A percentile compares a stretch with the other conserved stretches of the same genome.
phyloP scores from a whole-genome alignment of 2,329 filamentous ascomycete species.

The Colletotrichum falcatum region DNA sequence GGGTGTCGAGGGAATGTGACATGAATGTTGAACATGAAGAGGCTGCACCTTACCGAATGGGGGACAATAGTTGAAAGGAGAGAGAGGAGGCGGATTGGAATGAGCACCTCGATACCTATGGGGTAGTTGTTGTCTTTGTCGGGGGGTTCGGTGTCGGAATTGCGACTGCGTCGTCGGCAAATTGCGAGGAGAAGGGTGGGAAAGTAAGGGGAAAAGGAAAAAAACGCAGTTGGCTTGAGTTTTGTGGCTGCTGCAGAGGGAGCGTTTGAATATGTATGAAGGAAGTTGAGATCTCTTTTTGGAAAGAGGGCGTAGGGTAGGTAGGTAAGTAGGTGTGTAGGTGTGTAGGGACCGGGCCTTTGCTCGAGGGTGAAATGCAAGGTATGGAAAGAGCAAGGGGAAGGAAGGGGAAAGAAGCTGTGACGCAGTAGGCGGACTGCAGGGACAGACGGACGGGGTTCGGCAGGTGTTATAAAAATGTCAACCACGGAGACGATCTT shows the following conservation, averaged over 20 bases:
- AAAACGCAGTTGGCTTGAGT: constrained; percentile 19
- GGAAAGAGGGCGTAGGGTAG: constrained; percentile 10
- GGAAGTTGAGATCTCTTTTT: constrained; percentile 1
- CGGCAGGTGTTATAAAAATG: constrained; percentile 42
- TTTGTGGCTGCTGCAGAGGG: constrained; percentile 33
- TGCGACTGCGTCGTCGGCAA: constrained; percentile 15
- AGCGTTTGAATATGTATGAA: constrained; percentile 30
- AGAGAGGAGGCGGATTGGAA: neutral
- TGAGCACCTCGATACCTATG: constrained; percentile 16
- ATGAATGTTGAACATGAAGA: neutral
- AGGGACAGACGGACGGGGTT: constrained; percentile 38
- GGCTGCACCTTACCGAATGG: constrained; percentile 19
- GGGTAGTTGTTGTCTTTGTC: neutral
- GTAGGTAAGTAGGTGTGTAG: too few relatives aligned
- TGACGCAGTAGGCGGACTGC: constrained; percentile 38
- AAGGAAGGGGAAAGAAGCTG: constrained; percentile 34
- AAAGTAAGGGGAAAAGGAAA: constrained; percentile 29
- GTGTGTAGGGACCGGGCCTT: constrained; percentile 17
- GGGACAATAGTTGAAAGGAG: neutral
- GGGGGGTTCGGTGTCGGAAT: constrained; percentile 9
- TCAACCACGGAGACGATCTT: constrained; percentile 40
- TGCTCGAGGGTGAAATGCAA: constrained; percentile 1
- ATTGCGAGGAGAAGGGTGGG: constrained; percentile 24
- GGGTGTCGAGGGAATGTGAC: neutral
- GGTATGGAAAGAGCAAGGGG: constrained; percentile 25